These are phyloP conservation scores for Globisporangium nagaii DNA, from an alignment of 352 stramenopile species.

Conservation along the genomic window DNA sequence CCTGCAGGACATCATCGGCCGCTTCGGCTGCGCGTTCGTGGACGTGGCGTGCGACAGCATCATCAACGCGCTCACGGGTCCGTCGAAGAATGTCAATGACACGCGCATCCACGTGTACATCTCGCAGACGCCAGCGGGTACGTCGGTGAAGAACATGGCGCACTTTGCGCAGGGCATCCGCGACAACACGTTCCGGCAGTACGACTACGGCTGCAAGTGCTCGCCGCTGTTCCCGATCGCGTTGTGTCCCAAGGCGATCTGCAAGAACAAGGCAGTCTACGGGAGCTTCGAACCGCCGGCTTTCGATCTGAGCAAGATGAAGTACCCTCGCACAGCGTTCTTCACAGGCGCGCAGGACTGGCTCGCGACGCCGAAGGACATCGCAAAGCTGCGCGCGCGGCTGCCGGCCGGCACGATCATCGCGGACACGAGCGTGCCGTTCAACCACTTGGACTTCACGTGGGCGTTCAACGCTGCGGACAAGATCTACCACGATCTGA, in stretches of 20 bases:
- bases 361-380: constrained; percentile 39
- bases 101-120: constrained; percentile 51
- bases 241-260: constrained; percentile 35
- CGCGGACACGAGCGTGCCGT: constrained; percentile 35
- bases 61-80: constrained; percentile 35
- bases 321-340: constrained; percentile 47
- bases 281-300: constrained; percentile 28
- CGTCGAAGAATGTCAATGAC: constrained; percentile 41
- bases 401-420: constrained; percentile 47
- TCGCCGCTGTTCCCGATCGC: constrained; percentile 21
- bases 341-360: constrained; percentile 45
- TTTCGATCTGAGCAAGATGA: constrained; percentile 33
- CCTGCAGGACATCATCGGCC: constrained; percentile 28
- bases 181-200: constrained; percentile 40
- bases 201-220: constrained; percentile 51
- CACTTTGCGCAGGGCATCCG: constrained; percentile 52
- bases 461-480: constrained; percentile 57
- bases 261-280: constrained; percentile 52
- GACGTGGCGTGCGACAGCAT: constrained; percentile 32
- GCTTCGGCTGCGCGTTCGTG: constrained; percentile 34
- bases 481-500: constrained; percentile 48
- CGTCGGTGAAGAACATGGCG: constrained; percentile 50
- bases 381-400: constrained; percentile 34
- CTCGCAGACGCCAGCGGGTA: constrained; percentile 42
- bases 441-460: constrained; percentile 70